A percentile compares a stretch with the other conserved stretches of the same genome.
phyloP scores from a whole-genome alignment of 768 basidiomycete species.

The Erythrobasidium yunnanense region DNA sequence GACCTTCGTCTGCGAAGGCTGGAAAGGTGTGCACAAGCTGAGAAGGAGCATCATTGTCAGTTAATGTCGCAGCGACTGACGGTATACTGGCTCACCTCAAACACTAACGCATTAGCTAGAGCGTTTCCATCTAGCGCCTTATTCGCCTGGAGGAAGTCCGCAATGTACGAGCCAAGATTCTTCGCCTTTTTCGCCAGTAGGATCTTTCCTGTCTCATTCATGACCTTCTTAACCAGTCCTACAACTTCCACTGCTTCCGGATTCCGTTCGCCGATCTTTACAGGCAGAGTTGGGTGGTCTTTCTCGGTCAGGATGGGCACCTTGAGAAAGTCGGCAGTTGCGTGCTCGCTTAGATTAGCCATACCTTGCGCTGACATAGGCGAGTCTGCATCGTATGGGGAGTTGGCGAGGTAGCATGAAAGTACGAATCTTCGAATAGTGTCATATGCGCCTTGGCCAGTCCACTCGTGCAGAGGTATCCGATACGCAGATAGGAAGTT shows the following conservation, averaged over 20 bases:
- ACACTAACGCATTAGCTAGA: neutral
- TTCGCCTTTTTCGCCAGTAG: neutral
- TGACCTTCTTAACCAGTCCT: constrained; percentile 20
- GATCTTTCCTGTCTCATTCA: constrained; percentile 28
- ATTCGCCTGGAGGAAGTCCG: neutral
- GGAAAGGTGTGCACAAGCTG: constrained; percentile 17
- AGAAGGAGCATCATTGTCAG: neutral
- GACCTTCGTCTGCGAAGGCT: constrained; percentile 25
- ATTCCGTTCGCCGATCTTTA: constrained; percentile 25
- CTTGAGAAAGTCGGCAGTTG: constrained; percentile 10
- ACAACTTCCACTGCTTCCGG: constrained; percentile 28
- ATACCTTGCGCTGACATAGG: constrained; percentile 19
- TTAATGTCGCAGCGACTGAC: neutral
- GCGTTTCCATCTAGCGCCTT: neutral
- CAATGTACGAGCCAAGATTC: neutral
- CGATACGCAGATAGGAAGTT: constrained; percentile 29
- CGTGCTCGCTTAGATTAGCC: constrained; percentile 16
- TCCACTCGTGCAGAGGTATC: constrained; percentile 10
- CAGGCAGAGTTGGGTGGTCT: constrained; percentile 24
- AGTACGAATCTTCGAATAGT: constrained; percentile 25
- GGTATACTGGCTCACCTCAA: neutral
- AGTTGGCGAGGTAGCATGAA: constrained; percentile 12
- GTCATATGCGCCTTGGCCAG: constrained; percentile 28
- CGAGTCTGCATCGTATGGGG: neutral
- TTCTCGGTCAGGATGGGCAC: constrained; percentile 18